Base-by-base conservation (phyloP, 306 rosid species). In the Vigna radiata region DNA sequence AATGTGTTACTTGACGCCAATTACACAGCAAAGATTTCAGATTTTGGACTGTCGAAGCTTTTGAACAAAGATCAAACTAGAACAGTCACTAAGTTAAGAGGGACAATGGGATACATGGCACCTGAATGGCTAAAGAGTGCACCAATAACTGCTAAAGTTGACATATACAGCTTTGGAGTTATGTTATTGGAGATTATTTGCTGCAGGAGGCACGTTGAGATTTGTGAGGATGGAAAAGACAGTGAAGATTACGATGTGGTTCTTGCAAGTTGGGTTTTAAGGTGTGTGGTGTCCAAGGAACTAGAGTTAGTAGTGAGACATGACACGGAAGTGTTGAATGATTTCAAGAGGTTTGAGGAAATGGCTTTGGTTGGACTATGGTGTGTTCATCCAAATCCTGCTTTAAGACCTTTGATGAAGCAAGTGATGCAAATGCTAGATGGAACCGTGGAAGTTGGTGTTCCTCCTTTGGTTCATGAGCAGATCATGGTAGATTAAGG, bases 401-500 rank as follows among this genome's bases (percentile, higher is more conserved):
- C 60, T 65, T 68, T 80, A 2, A 79, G 87, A n/a, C 87, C 87
- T 58, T 70, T 79, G 55, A 84, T 80, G 87, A 79, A 80, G 84
- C 41, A 75, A 29, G 87, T 66, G 63, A 84, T 27, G 18, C 84
- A 76, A 65, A 84, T 84, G 84, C 72, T 84, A 4, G 84, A 80
- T 70, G 84, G 87, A 70, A 71, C 62, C 2, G 37, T 76, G 54
- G 73, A 43, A 56, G 84, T 80, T 76, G 87, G 82, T 58, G 19
- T 80, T 60, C 84, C 84, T 48, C 87, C 84, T 33, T 60, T 79
- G 82, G 73, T 84, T 65, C 13, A 70, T 71, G 77, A 76, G 44
- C 59, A 56, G 10, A 80, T 80, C 66, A 27, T 50, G 31, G 63
- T 36, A 41, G 14, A 76, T 27, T 17, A 50, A 12, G 19, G 11